phyloP scores from a whole-genome alignment of 257 asterid genomes.

The Paulownia fortunei region DNA sequence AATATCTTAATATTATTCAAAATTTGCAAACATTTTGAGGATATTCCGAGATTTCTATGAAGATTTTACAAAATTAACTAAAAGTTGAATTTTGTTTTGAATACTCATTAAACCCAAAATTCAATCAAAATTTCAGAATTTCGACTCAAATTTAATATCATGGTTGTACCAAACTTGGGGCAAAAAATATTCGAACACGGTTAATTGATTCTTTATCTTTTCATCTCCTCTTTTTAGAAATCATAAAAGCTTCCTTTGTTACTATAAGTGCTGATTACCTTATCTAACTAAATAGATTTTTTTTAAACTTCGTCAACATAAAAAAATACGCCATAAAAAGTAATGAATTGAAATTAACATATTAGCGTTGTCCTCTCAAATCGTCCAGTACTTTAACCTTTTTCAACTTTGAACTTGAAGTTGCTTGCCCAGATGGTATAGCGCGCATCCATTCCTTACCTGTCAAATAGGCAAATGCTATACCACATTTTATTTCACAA shows the following conservation, averaged over 20 bases:
- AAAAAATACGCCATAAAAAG: too few relatives aligned
- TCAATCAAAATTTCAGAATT: neutral
- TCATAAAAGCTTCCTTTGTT: neutral
- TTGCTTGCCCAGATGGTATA: neutral
- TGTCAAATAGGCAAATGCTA: neutral
- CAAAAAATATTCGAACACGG: neutral
- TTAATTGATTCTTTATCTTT: neutral
- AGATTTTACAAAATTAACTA: neutral
- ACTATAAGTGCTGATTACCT: too few relatives aligned
- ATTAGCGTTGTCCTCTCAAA: neutral
- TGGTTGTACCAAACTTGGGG: neutral
- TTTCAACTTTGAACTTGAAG: neutral
- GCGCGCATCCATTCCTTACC: constrained; percentile 21
- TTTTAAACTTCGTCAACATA: neutral
- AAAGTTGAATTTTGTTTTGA: neutral
- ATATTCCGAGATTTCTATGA: too few relatives aligned
- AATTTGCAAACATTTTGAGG: too few relatives aligned
- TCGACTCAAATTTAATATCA: neutral
- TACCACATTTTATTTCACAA: neutral
- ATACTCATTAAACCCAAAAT: neutral
- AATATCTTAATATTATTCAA: too few relatives aligned
- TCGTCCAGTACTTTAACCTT: neutral
- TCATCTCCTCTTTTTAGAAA: neutral
- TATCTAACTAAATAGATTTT: too few relatives aligned
- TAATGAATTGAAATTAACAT: neutral